Evolutionary conservation across 495 filamentous ascomycete species (phyloP), one percentile per base, ranked within the genome.

Genomic region (Aspergillus mulundensis): DNA sequence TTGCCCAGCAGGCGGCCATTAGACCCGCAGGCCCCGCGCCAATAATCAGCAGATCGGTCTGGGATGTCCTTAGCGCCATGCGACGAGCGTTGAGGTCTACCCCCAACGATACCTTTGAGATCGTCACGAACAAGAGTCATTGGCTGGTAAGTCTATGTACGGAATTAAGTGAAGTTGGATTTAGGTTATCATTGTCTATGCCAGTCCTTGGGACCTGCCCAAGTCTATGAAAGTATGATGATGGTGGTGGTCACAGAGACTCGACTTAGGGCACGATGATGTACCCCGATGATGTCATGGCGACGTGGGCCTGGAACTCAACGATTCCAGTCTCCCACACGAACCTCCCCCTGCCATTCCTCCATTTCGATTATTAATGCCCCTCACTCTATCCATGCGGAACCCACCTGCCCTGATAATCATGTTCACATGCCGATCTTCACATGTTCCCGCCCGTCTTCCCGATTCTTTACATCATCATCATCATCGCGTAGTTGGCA

Each of bases 1-100:
- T 47, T 10, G 44, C 44, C 44, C 44, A 47, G 44, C 44, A 47
- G 5, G 44, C 44, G 23, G 44, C 44, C 44, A 47, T 47, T 0
- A 49, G 46, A 4, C 46, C 46, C 10, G 46, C 46, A 0, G 46
- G 46, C n/a, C 46, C 46, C 1, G 46, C 46, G 28, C 46, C 46
- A 12, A 49, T 49, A n/a, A 49, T 49, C 3, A 49, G 28, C 3
- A 49, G 46, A 20, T 49, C 46, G 1, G n/a, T 36, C 16, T 49
- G n/a, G n/a, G 46, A 34, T 7, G 46, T 49, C 21, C 16, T 8
- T 7, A 25, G 10, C 7, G 28, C 28, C 46, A 49, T 36, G 25
- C 20, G 6, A 34, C 25, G 3, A 34, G 15, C 14, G 42, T 3
- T 10, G 12, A 11, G 7, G 18, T 6, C 5, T 4, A 14, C 7